Evolutionary conservation across 2,329 filamentous ascomycete species (phyloP), one percentile per base, ranked within the genome.

Genomic region (Calonectria pteridis): DNA sequence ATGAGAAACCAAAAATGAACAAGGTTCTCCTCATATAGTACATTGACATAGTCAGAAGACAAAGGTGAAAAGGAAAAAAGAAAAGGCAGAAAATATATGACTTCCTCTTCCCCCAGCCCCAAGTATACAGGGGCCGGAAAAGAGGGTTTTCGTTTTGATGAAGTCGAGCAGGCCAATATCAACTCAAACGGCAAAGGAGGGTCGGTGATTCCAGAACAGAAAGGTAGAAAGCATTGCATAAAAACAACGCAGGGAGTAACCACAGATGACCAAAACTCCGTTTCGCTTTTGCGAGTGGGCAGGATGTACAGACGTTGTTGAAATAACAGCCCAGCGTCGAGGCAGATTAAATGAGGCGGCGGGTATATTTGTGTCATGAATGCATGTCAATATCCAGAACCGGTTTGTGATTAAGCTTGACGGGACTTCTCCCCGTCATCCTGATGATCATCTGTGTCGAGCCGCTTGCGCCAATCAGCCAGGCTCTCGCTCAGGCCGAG

Each of bases 401-500:
- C 69, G 66, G 67, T 59, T 69, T 75, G 65, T 64, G 71, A 75
- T 77, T 73, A 81, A 69, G 49, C 53, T 66, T 81, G 76, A 70
- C 81, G 82, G 66, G 81, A 59, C 69, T 80, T 81, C 58, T 82
- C 81, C 43, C 75, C 73, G n/a, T 81, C 80, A 67, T 77, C 77
- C 66, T 82, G 80, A 33, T 81, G 82, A n/a, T 87, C 86, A 26
- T 87, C 86, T 9, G 84, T 85, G 83, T 96, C 94, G 69, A 97
- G 88, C 80, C 93, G 89, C 84, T 94, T 94, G 78, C 94, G 89
- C 95, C 95, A 97, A 82, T 94, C 94, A 14, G 93, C 92, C 53
- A 97, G 85, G 79, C 92, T 95, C 82, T 93, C 93, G 80, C 91
- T 95, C 77, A 95, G 86, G 29, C 88, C 91, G 18, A 87, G 80